Percentiles rank a stretch among this genome's conserved stretches.
phyloP scores from a whole-genome alignment of 73 alveolate species.

The Diophrys appendiculata region DNA sequence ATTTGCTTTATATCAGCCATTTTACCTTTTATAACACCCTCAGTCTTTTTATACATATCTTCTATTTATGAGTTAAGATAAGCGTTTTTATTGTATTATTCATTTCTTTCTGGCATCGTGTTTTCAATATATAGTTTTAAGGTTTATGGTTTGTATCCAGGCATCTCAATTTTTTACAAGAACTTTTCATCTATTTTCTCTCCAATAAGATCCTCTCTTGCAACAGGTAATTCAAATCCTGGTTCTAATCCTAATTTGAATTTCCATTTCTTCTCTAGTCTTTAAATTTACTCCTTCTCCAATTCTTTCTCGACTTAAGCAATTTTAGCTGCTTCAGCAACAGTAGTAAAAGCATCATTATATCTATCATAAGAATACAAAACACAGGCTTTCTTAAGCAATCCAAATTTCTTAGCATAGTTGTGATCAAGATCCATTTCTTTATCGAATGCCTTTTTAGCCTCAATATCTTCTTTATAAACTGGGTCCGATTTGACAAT shows the following conservation, averaged over 20 bases:
- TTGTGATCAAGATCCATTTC: conserved; percentile 41
- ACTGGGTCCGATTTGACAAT: conserved; percentile 2
- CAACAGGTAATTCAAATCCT: conserved; percentile 37
- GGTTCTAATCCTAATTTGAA: conserved; percentile 52
- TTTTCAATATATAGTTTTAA: conserved; percentile 39
- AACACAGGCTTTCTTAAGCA: conserved; percentile 56
- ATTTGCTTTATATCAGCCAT: conserved; percentile 60
- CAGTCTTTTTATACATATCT: conserved; percentile 56
- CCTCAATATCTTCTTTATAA: neutral
- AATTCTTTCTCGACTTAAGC: conserved; percentile 29
- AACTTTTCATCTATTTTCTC: conserved; percentile 47
- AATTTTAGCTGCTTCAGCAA: conserved; percentile 51
- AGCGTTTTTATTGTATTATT: conserved; percentile 59
- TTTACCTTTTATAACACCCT: conserved; percentile 50
- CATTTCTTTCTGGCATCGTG: conserved; percentile 40
- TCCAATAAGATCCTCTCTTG: conserved; percentile 28
- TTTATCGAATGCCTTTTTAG: conserved; percentile 1
- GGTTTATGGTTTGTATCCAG: conserved; percentile 22
- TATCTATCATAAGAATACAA: conserved; percentile 50
- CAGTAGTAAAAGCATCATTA: conserved; percentile 49
- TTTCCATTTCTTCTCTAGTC: conserved; percentile 52
- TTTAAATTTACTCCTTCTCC: conserved; percentile 7
- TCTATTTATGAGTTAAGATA: conserved; percentile 55
- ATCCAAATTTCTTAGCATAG: conserved; percentile 55
- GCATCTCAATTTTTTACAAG: conserved; percentile 36